Evolutionary conservation across 163 green algal species (phyloP), one percentile per base, ranked within the genome.

Genomic region (Chlamydomonas reinhardtii): DNA sequence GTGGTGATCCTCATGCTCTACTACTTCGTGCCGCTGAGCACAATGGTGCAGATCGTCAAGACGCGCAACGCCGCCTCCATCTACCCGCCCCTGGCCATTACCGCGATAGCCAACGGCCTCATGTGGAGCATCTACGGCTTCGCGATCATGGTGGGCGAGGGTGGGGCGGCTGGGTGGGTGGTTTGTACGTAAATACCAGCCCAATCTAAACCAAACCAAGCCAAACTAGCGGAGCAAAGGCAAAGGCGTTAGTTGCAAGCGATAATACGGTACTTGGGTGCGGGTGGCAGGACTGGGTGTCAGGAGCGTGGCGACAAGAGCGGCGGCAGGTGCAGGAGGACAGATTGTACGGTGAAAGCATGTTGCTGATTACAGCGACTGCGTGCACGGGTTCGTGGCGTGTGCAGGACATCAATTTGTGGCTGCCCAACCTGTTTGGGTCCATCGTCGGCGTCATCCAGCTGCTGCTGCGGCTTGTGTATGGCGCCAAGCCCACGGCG

Each of bases 41-140:
- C 91, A 22, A 69, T 93, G 66, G n/a, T 89, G 2, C 73, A 89
- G 29, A 90, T 95, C 37, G 80, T 95, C 32, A 59, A 72, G 24
- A 93, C 61, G 20, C 91, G 90, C 77, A 91, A 76, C 82, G 89
- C 86, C 22, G 76, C 84, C 34, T 89, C 87, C 71, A 89, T 95
- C 31, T 91, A 94, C 76, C 77, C 85, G 43, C 92, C 91, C 9
- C 89, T 94, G 22, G 70, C 59, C 15, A 71, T 89, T 4, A 78
- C 90, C 64, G 90, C 96, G 84, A 66, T 91, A 12, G 29, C 89
- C 83, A 96, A 96, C 84, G 89, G 92, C n/a, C 56, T 39, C 22
- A 68, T 96, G 39, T 96, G 93, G 93, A 76, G 89, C 20, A 84
- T 83, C 11, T 96, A 96, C 70, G 93, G 93, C 29, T n/a, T 94